Evolutionary conservation across 2,329 filamentous ascomycete species (phyloP).

Genomic region (Aspergillus viridinutans): DNA sequence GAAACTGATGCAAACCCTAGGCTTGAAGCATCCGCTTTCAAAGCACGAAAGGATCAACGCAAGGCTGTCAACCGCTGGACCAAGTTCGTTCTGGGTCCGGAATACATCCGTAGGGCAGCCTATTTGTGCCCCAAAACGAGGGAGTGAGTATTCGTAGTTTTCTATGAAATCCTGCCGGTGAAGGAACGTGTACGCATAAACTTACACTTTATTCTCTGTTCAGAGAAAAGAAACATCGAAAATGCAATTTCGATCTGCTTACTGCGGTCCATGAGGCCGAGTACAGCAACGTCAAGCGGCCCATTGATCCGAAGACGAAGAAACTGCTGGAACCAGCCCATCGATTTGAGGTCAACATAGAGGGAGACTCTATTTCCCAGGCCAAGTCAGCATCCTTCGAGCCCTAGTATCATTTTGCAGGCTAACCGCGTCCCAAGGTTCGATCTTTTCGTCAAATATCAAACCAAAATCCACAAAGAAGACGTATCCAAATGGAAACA

Average conservation of each 20-base stretch:
- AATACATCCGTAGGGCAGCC: constrained; percentile 45
- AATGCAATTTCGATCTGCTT: constrained; percentile 42
- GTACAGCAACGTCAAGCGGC: constrained; percentile 41
- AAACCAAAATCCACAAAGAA: constrained; percentile 44
- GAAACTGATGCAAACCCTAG: constrained; percentile 19
- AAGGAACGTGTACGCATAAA: background rate
- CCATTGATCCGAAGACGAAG: constrained; percentile 42
- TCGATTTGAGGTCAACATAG: constrained; percentile 46
- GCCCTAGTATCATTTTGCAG: background rate
- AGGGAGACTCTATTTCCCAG: constrained; percentile 44
- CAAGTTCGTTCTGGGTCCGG: constrained; percentile 44
- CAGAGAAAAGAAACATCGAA: constrained; percentile 43
- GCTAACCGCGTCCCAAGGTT: constrained; percentile 28
- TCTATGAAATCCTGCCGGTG: background rate
- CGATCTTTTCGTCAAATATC: constrained; percentile 45
- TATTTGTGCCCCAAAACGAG: constrained; percentile 42
- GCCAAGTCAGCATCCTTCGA: constrained; percentile 37
- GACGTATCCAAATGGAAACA: constrained; percentile 41
- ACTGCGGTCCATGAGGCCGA: constrained; percentile 42
- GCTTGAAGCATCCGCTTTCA: constrained; percentile 41
- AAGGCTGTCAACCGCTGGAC: constrained; percentile 48
- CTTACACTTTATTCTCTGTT: background rate
- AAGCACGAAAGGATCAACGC: constrained; percentile 44
- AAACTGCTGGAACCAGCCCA: constrained; percentile 45
- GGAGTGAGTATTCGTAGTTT: constrained; percentile 32